Conservation (phyloP, 2,329 filamentous ascomycete genomes). For the Thelonectria blattea region DNA sequence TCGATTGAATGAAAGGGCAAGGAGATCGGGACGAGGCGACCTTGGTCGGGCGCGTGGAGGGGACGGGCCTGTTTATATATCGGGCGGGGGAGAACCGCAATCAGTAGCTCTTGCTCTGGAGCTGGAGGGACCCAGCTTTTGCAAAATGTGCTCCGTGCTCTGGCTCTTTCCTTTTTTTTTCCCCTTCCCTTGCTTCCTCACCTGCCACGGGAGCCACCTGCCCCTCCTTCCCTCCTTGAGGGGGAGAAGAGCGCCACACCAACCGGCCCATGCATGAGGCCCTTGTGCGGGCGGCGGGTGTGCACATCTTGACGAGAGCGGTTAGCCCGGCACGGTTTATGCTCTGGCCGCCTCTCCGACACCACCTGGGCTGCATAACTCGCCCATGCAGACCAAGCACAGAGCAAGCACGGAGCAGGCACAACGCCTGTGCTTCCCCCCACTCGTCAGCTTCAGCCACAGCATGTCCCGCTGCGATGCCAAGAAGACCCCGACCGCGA, state of each 20-base stretch:
- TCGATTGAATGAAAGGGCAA: constrained; percentile 35
- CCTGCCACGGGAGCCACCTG: constrained; percentile 35
- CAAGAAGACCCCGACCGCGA: constrained; percentile 35
- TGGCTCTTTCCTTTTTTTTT: constrained; percentile 26
- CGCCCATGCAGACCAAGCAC: neutral
- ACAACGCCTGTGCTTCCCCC: constrained; percentile 15
- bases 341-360: constrained; percentile 9
- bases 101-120: constrained; percentile 52
- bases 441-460: constrained; percentile 38
- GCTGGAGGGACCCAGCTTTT: constrained; percentile 9
- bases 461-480: constrained; percentile 28
- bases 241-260: constrained; percentile 38
- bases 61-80: constrained; percentile 66
- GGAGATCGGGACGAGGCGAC: constrained; percentile 46
- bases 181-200: constrained; percentile 22
- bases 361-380: constrained; percentile 25
- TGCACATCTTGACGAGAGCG: constrained; percentile 22
- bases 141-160: constrained; percentile 20
- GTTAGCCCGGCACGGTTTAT: constrained; percentile 16
- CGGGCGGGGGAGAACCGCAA: constrained; percentile 62
- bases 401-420: neutral
- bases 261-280: constrained; percentile 21
- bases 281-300: constrained; percentile 28
- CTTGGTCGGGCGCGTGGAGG: constrained; percentile 59
- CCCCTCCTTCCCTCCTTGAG: constrained; percentile 12